Evolutionary conservation across 2,329 filamentous ascomycete genomes (phyloP).

Genomic region (Bisporella sp.): DNA sequence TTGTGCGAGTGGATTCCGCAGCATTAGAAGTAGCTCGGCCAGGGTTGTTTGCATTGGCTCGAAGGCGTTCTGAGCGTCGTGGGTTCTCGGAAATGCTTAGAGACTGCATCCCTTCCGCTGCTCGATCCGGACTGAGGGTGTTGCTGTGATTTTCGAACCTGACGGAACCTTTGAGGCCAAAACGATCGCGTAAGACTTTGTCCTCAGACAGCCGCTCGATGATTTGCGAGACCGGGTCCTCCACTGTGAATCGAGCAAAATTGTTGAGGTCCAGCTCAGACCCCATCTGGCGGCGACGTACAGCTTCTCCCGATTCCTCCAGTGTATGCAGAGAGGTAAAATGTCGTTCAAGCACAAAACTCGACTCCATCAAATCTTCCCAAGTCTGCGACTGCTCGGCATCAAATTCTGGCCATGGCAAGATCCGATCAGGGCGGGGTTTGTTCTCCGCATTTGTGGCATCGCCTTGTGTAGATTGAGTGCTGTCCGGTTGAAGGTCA

Average conservation of each 20-base stretch:
- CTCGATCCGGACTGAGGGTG: not conserved
- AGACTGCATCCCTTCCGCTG: not conserved
- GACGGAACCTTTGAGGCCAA: not conserved
- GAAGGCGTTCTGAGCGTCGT: not conserved
- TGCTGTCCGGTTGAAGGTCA: not conserved
- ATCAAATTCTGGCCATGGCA: constrained; percentile 30
- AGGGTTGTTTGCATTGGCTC: not conserved
- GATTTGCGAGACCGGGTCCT: not conserved
- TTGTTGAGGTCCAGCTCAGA: not conserved
- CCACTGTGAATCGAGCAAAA: not conserved
- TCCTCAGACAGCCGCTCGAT: not conserved
- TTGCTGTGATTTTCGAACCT: not conserved
- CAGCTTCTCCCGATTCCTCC: not conserved
- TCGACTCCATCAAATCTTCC: constrained; percentile 14
- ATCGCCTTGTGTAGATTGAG: constrained; percentile 28
- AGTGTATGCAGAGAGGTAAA: not conserved
- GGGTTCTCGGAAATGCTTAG: not conserved
- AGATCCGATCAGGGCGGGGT: constrained; percentile 29
- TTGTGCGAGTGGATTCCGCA: not conserved
- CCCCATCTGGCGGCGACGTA: not conserved
- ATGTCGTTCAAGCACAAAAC: not conserved
- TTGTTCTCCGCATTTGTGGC: constrained; percentile 28
- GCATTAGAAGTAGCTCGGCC: not conserved
- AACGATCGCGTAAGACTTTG: not conserved
- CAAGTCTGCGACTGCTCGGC: constrained; percentile 27